Evolutionary conservation across 441 rosid species (phyloP).

Genomic region (Adansonia grandidieri): DNA sequence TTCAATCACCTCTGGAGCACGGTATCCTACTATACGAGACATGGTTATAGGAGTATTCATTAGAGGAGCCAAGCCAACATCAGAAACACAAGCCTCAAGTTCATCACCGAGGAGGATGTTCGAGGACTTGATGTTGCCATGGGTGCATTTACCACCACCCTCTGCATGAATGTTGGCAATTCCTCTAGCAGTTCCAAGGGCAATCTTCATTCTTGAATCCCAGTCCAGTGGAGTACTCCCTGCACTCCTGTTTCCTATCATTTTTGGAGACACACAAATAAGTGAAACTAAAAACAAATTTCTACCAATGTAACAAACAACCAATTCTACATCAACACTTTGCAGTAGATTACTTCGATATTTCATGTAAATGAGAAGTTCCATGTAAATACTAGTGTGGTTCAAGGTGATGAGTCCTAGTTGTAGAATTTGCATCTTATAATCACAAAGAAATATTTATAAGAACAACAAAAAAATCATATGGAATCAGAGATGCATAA

Average conservation of each 20-base stretch:
- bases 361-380: neutral
- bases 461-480: too few relatives aligned
- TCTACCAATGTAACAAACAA: neutral
- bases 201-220: slow-evolving; percentile 62
- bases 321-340: neutral
- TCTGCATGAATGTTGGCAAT: slow-evolving; percentile 54
- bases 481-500: too few relatives aligned
- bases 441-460: neutral
- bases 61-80: slow-evolving; percentile 54
- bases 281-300: neutral
- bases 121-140: slow-evolving; percentile 71
- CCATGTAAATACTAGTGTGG: neutral
- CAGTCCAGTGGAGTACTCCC: slow-evolving; percentile 52
- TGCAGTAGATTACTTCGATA: neutral
- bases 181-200: slow-evolving; percentile 54
- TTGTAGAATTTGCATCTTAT: neutral
- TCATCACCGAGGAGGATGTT: slow-evolving; percentile 60
- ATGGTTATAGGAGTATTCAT: slow-evolving; percentile 50
- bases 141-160: slow-evolving; percentile 47
- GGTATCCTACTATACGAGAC: slow-evolving; percentile 57
- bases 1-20: slow-evolving; percentile 63
- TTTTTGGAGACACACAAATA: slow-evolving; percentile 19
- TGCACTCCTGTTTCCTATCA: slow-evolving; percentile 44
- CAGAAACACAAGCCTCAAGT: slow-evolving; percentile 60
- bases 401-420: neutral